phyloP scores from a whole-genome alignment of 2,329 filamentous ascomycete species.

The Sporothrix globosa region DNA sequence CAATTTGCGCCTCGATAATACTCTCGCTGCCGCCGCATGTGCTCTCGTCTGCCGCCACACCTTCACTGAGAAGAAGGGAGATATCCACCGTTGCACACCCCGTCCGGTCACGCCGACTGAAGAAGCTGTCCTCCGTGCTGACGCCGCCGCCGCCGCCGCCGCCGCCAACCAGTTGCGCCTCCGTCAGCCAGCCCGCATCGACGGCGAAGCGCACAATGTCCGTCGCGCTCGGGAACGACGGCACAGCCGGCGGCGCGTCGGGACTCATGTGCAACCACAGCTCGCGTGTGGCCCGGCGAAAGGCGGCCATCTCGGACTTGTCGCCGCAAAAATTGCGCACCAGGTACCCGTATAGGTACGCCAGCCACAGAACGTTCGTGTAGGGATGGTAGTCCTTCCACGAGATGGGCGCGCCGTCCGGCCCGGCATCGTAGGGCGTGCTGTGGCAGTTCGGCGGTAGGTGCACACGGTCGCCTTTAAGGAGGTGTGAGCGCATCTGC shows the following conservation, averaged over 20 bases:
- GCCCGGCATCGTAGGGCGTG: constrained; percentile 51
- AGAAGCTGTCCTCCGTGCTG: constrained; percentile 19
- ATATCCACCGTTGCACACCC: constrained; percentile 9
- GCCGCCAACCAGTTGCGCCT: constrained; percentile 53
- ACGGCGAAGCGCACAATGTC: constrained; percentile 61
- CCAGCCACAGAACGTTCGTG: constrained; percentile 68
- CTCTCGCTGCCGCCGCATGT: constrained; percentile 29
- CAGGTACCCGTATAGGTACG: constrained; percentile 63
- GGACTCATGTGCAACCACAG: constrained; percentile 59
- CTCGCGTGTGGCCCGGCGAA: constrained; percentile 55
- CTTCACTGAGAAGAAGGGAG: constrained; percentile 6
- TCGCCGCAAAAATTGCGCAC: constrained; percentile 52
- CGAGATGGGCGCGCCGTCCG: constrained; percentile 53
- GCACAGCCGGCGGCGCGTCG: constrained; percentile 51
- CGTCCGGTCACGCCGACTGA: neutral
- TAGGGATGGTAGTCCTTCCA: constrained; percentile 63
- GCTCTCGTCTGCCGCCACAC: constrained; percentile 6
- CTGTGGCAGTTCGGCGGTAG: constrained; percentile 54
- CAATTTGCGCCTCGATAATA: constrained; percentile 36
- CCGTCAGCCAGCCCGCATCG: constrained; percentile 61
- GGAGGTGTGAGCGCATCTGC: constrained; percentile 62
- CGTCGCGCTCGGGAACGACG: constrained; percentile 59
- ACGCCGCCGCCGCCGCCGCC: neutral
- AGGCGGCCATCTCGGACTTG: constrained; percentile 51
- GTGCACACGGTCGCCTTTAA: constrained; percentile 55